Conservation (phyloP, 495 filamentous ascomycete genomes). For the Friedmanniomyces simplex region DNA sequence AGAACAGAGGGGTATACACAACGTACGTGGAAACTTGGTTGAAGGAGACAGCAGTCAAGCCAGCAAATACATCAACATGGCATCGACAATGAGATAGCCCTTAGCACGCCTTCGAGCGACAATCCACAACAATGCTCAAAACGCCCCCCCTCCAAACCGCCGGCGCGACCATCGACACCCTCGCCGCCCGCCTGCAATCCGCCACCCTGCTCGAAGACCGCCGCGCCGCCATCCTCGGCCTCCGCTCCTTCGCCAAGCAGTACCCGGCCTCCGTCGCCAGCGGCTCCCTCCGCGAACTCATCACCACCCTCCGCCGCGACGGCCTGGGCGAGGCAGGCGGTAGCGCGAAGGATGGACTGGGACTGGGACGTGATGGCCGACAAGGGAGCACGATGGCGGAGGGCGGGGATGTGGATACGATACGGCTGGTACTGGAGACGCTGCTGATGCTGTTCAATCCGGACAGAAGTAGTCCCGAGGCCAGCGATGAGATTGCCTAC, state of each 20-base stretch:
- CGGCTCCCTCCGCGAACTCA: conserved; percentile 74
- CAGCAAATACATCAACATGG: neutral
- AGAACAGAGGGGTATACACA: no score
- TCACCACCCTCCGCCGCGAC: conserved; percentile 74
- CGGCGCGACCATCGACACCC: conserved; percentile 79
- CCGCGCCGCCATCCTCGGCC: conserved; percentile 79
- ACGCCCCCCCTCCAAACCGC: conserved; percentile 58
- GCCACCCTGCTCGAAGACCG: conserved; percentile 89
- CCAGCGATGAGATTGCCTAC: conserved; percentile 89
- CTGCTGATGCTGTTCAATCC: conserved; percentile 83
- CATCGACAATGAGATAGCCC: neutral
- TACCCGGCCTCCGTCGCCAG: conserved; percentile 96
- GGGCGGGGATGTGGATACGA: conserved; percentile 72
- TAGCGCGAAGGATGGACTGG: conserved; percentile 3
- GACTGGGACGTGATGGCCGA: neutral
- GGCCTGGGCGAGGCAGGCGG: conserved; percentile 45
- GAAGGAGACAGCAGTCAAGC: no score
- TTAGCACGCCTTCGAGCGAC: neutral
- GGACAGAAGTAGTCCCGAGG: conserved; percentile 70
- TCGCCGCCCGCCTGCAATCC: conserved; percentile 74
- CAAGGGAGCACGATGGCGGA: conserved; percentile 35
- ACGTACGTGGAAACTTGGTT: neutral
- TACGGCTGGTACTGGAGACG: conserved; percentile 89
- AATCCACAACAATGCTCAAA: conserved; percentile 15
- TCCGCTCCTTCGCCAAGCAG: conserved; percentile 89